A percentile compares a stretch with the other conserved stretches of the same genome.
phyloP scores from a whole-genome alignment of 2,329 filamentous ascomycete species.

The Stromatinia cepivora region DNA sequence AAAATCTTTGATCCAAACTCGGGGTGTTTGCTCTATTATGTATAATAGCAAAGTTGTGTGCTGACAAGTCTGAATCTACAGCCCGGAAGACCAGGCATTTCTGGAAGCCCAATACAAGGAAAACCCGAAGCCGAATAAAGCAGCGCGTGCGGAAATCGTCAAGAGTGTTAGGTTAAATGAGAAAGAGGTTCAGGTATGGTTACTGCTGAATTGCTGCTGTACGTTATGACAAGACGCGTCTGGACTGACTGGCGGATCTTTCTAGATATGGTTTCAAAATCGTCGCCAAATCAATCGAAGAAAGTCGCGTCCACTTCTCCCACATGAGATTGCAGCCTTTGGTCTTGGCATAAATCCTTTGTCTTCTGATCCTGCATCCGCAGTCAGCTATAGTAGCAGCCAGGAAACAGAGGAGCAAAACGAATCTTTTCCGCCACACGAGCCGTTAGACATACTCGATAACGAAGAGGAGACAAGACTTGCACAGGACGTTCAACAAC shows the following conservation, averaged over 20 bases:
- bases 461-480: constrained; percentile 17
- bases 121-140: constrained; percentile 91
- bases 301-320: constrained; percentile 79
- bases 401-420: constrained; percentile 28
- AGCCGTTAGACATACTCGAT: constrained; percentile 8
- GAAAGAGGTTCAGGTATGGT: constrained; percentile 90
- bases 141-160: constrained; percentile 80
- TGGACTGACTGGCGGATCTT: neutral
- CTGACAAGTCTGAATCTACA: constrained; percentile 43
- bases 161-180: constrained; percentile 78
- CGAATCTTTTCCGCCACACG: constrained; percentile 13
- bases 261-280: constrained; percentile 96
- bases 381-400: constrained; percentile 31
- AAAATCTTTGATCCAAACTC: neutral
- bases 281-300: constrained; percentile 88
- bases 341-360: constrained; percentile 48
- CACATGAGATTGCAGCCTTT: constrained; percentile 70
- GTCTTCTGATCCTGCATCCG: constrained; percentile 38
- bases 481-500: neutral
- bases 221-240: constrained; percentile 25
- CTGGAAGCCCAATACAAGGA: constrained; percentile 81
- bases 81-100: constrained; percentile 83
- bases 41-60: neutral
- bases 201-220: neutral
- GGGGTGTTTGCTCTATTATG: neutral